These are phyloP conservation scores for Neurospora sp. DNA, from an alignment of 495 filamentous ascomycete species.

Conservation along the genomic window DNA sequence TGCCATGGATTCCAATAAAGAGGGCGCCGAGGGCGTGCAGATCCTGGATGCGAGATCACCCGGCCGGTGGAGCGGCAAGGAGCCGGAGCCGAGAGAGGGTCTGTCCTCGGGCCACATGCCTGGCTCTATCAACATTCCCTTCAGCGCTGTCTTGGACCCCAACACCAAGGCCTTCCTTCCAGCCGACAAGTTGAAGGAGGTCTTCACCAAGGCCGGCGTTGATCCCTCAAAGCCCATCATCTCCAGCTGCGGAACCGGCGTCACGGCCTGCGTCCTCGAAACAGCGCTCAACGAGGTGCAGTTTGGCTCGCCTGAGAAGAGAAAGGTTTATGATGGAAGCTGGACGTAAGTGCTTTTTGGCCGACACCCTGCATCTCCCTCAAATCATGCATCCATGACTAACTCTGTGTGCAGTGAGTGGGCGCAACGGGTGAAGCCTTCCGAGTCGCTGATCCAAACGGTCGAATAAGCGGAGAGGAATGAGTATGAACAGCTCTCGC, in stretches of 20 bases:
- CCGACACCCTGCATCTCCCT: neutral
- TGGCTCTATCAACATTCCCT: slow-evolving; percentile 72
- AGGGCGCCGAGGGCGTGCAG: slow-evolving; percentile 71
- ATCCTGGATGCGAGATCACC: slow-evolving; percentile 79
- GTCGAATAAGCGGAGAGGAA: slow-evolving; percentile 9
- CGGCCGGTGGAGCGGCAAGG: slow-evolving; percentile 71
- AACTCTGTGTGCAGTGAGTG: slow-evolving; percentile 45
- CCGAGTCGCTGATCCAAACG: slow-evolving; percentile 30
- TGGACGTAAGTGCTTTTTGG: slow-evolving; percentile 72
- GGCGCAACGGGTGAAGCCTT: slow-evolving; percentile 48
- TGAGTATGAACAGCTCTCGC: neutral
- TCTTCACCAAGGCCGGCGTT: slow-evolving; percentile 70
- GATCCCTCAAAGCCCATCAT: slow-evolving; percentile 80
- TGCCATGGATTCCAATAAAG: slow-evolving; percentile 63
- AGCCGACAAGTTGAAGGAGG: slow-evolving; percentile 52
- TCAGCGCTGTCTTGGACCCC: slow-evolving; percentile 70
- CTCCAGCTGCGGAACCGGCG: slow-evolving; percentile 83
- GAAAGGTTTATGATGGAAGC: slow-evolving; percentile 86
- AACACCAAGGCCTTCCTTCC: slow-evolving; percentile 72
- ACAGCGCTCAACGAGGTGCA: slow-evolving; percentile 73
- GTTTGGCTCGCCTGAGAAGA: slow-evolving; percentile 54
- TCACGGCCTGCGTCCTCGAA: slow-evolving; percentile 89
- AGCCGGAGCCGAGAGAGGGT: slow-evolving; percentile 78
- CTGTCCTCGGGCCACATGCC: slow-evolving; percentile 90
- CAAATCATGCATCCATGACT: neutral